phyloP scores from a whole-genome alignment of 805 yeast genomes.

The Zygosaccharomyces rouxii region DNA sequence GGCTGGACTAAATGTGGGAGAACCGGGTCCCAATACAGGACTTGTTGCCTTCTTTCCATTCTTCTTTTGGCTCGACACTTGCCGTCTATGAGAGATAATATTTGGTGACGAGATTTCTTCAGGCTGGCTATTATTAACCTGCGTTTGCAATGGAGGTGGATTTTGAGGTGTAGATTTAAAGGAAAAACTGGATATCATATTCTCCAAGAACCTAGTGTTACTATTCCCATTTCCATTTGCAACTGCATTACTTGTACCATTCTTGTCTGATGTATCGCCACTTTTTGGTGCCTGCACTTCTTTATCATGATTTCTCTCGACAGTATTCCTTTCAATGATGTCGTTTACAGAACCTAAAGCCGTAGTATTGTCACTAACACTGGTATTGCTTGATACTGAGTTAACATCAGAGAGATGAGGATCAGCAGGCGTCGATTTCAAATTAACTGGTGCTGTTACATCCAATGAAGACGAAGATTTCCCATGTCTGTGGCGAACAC shows the following conservation, averaged over 20 bases:
- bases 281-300: not conserved
- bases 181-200: constrained; percentile 20
- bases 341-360: constrained; percentile 23
- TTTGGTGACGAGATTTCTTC: constrained; percentile 20
- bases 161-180: constrained; percentile 11
- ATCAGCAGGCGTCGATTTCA: constrained; percentile 31
- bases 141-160: constrained; percentile 3
- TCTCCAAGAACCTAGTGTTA: constrained; percentile 20
- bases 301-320: constrained; percentile 2
- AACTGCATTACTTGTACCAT: not conserved
- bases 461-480: constrained; percentile 16
- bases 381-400: constrained; percentile 20
- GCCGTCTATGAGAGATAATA: constrained; percentile 32
- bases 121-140: constrained; percentile 1
- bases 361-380: constrained; percentile 10
- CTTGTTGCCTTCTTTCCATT: constrained; percentile 6
- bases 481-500: constrained; percentile 5
- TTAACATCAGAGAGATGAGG: constrained; percentile 28
- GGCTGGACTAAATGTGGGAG: constrained; percentile 16
- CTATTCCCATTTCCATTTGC: not conserved
- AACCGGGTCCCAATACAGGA: not conserved
- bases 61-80: constrained; percentile 17
- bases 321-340: constrained; percentile 12
- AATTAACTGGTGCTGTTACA: constrained; percentile 11
- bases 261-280: not conserved